Evolutionary conservation across 345 rosid genomes (phyloP).

Genomic region (Diplotaxis tenuifolia): DNA sequence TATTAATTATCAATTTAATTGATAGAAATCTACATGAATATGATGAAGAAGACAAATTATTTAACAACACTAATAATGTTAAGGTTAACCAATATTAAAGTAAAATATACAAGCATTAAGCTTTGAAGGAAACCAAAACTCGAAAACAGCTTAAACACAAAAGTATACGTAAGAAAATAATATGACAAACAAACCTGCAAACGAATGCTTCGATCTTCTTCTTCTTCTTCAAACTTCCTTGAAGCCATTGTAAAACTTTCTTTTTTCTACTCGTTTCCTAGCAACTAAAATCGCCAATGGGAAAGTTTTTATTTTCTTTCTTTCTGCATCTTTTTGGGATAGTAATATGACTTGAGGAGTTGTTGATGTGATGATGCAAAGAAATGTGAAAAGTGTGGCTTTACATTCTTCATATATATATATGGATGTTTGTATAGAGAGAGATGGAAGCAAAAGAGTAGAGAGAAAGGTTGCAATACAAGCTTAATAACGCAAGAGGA

Average conservation of each 20-base stretch:
- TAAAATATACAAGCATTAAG: not conserved
- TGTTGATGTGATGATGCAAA: constrained; percentile 27
- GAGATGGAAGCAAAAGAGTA: constrained; percentile 4
- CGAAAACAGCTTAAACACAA: not conserved
- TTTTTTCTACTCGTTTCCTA: not conserved
- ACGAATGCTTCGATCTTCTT: constrained; percentile 52
- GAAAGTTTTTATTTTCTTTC: not conserved
- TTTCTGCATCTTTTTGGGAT: not conserved
- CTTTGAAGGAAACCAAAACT: not conserved
- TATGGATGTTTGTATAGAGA: not conserved
- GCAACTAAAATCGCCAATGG: not conserved
- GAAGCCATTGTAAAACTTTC: constrained; percentile 38
- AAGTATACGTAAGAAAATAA: not conserved
- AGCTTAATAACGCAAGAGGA: constrained; percentile 26
- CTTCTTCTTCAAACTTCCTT: constrained; percentile 34
- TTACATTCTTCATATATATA: not conserved
- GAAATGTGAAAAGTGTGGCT: constrained; percentile 36
- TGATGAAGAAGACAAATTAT: not conserved
- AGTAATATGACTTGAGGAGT: constrained; percentile 20
- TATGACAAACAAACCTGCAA: constrained; percentile 30
- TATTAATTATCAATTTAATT: no score
- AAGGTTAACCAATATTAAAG: not conserved
- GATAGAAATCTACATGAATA: not conserved
- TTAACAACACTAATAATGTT: not conserved
- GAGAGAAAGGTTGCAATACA: constrained; percentile 18